Conservation (phyloP, 164 flowering plant species). For the Nymphaea colorata region DNA sequence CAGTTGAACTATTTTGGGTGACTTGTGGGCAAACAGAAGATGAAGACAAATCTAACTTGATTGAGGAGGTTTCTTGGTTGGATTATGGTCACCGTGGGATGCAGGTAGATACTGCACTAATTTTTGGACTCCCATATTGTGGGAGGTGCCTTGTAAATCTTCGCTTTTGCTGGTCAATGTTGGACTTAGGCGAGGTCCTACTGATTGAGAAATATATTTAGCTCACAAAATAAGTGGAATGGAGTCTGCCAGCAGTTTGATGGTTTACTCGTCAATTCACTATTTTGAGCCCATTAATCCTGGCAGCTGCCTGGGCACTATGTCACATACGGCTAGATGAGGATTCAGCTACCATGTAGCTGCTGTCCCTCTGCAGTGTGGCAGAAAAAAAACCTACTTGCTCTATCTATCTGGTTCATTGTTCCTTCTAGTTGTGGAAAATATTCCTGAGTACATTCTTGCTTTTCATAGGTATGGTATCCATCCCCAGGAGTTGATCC, state of each 20-base stretch:
- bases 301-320: no score
- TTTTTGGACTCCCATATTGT: neutral
- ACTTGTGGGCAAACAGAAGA: slow-evolving; percentile 92
- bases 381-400: neutral
- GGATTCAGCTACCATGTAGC: neutral
- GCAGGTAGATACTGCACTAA: slow-evolving; percentile 54
- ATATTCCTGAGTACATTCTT: neutral
- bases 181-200: neutral
- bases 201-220: neutral
- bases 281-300: no score
- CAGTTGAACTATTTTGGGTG: slow-evolving; percentile 95
- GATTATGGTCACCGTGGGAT: slow-evolving; percentile 95
- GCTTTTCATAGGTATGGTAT: slow-evolving; percentile 86
- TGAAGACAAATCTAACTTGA: slow-evolving; percentile 44
- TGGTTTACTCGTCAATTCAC: no score
- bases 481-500: slow-evolving; percentile 88
- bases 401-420: neutral
- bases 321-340: neutral
- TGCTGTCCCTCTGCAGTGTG: neutral
- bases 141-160: neutral
- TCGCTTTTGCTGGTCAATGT: neutral
- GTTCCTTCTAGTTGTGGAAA: neutral
- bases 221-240: no score
- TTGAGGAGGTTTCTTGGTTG: slow-evolving; percentile 96
- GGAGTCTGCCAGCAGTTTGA: no score